These are phyloP conservation scores for Magnolia officinalis DNA, from an alignment of 164 flowering plant species.

Conservation along the genomic window DNA sequence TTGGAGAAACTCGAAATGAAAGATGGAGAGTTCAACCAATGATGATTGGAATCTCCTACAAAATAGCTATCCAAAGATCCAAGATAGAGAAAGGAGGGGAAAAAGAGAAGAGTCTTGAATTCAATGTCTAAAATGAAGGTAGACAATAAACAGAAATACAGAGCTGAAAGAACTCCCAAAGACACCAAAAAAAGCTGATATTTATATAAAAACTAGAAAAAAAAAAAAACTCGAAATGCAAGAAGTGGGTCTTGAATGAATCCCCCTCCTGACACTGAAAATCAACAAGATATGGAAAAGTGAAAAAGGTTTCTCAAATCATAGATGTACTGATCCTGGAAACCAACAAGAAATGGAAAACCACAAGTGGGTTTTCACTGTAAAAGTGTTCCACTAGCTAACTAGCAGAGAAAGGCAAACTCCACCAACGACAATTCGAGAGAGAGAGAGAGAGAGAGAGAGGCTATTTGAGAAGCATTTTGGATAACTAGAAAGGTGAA, in stretches of 20 bases:
- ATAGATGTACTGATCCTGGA: neutral
- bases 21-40: no score
- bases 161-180: neutral
- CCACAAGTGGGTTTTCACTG: constrained; percentile 6
- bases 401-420: neutral
- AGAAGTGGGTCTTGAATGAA: neutral
- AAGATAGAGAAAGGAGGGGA: no score
- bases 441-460: neutral
- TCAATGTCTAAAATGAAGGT: neutral
- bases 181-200: neutral
- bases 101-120: no score
- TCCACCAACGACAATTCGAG: neutral
- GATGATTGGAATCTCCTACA: no score
- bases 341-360: neutral
- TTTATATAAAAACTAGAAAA: neutral
- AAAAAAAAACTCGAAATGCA: neutral
- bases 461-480: neutral
- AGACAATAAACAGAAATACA: neutral
- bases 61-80: no score
- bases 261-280: neutral
- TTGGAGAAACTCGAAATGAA: no score
- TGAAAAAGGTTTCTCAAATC: neutral
- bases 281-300: neutral
- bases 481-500: constrained; percentile 1
- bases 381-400: neutral